Evolutionary conservation across 2,329 filamentous ascomycete genomes (phyloP), one percentile per base, ranked within the genome.

Genomic region (Metarhizium brunneum): DNA sequence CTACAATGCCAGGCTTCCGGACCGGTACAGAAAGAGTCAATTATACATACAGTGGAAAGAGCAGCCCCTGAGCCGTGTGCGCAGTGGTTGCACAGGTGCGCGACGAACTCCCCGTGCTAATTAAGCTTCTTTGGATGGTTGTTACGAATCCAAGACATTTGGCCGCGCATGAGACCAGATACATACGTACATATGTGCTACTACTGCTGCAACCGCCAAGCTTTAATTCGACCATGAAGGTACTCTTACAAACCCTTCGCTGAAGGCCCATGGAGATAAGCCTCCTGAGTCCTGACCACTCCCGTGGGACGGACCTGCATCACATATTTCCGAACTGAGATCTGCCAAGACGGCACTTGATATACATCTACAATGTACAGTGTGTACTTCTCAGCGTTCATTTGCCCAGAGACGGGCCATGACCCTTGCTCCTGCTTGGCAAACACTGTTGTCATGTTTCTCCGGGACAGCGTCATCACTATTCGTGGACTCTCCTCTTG

Each of bases 341-440:
- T 53, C 13, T 53, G 50, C 54, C 54, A 56, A 53, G 50, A 50
- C 54, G 36, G 47, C 50, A 53, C 29, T 56, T 43, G 25, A 25
- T 25, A 25, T 4, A 25, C 13, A 16, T 40, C 38, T 14, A 40
- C 18, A 18, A 18, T 40, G 36, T 14, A 11, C 38, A 5, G 4
- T 5, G 38, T 40, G 13, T 11, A 40, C 13, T 40, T 16, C 38
- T 40, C 35, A 36, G 35, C 13, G 35, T 36, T 36, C 5, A 36
- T 36, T 36, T 36, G 35, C 13, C 13, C 13, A 36, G 35, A 25
- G 25, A 25, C 25, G 25, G 25, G 10, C 32, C 13, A 40, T 5
- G 38, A 16, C 13, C 38, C 38, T 40, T 16, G 38, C 38, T 7
- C 5, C 4, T 14, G 38, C 11, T 40, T 40, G 38, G 8, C 38